Base-by-base conservation (phyloP, 345 rosid genomes). In the Eucalyptus erythrocorys region DNA sequence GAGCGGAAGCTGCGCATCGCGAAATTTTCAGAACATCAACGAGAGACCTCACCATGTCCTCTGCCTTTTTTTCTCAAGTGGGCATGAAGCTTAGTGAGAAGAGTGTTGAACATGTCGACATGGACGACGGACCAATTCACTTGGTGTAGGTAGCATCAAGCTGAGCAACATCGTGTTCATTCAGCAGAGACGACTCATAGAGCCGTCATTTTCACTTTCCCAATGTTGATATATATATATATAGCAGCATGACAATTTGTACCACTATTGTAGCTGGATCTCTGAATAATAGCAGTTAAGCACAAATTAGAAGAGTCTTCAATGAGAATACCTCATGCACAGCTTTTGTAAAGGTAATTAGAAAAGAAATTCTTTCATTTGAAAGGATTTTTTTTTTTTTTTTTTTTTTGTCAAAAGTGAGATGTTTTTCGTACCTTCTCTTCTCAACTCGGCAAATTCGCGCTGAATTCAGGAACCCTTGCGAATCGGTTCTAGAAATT, bases 31-130 rank as follows among this genome's bases (percentile, higher is more conserved):
- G 61, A 95, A 91, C 92, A 88, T 32, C 88, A 88, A 50, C 92
- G 90, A 51, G 93, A 91, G 40, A 89, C 86, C 89, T 89, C 93
- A 95, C 45, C 95, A 94, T 87, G 98, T 93, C 17, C 95, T 95
- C 59, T 91, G 90, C 87, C 22, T 96, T 97, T 91, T 95, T 96
- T 90, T 94, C 96, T 26, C 98, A 95, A 87, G 97, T 97, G 87
- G 98, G 96, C 88, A 92, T 96, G 98, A 95, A 91, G 89, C 89
- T 97, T 97, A 48, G 98, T 96, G 87, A 92, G 95, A 68, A 96
- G 99, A 59, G 98, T 96, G 34, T 91, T 96, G 88, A 95, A 24
- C 79, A 96, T 94, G 99, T 93, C 98, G 1, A 96, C 94, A 87
- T 43, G 96, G 87, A 94, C 96, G 1, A 91, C 88, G 1, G 99